A percentile compares a stretch with the other conserved stretches of the same genome.
phyloP scores from a whole-genome alignment of 495 filamentous ascomycete species.

The Neurospora tetrasperma region DNA sequence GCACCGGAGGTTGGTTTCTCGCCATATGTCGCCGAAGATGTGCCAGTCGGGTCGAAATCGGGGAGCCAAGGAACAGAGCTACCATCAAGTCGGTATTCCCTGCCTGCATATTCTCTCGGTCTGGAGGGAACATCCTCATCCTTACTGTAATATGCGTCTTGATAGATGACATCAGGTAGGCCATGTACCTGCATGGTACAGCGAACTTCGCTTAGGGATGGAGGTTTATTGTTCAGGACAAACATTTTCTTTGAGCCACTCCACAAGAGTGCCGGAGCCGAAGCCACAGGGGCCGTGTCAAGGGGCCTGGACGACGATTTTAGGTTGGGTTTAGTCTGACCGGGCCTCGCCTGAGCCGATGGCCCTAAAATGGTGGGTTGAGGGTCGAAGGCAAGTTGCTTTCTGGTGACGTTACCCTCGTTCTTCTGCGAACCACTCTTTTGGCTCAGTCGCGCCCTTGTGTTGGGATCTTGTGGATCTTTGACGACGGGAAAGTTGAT shows the following conservation, averaged over 20 bases:
- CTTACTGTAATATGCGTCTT: slow-evolving; percentile 80
- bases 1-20: slow-evolving; percentile 33
- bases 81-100: slow-evolving; percentile 73
- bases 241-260: slow-evolving; percentile 17
- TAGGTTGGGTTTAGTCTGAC: slow-evolving; percentile 1
- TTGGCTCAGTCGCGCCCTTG: slow-evolving; percentile 60
- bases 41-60: slow-evolving; percentile 60
- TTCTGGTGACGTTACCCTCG: slow-evolving; percentile 25
- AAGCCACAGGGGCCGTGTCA: background rate
- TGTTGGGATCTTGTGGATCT: slow-evolving; percentile 57
- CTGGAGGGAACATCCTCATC: slow-evolving; percentile 76
- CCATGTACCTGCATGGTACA: slow-evolving; percentile 33
- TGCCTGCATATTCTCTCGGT: slow-evolving; percentile 74
- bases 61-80: slow-evolving; percentile 66
- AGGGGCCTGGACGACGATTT: background rate
- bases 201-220: slow-evolving; percentile 27
- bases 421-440: slow-evolving; percentile 36
- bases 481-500: slow-evolving; percentile 72
- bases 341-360: slow-evolving; percentile 1
- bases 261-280: slow-evolving; percentile 8
- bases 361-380: slow-evolving; percentile 6
- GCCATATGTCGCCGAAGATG: slow-evolving; percentile 44
- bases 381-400: slow-evolving; percentile 30
- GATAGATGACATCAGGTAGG: slow-evolving; percentile 55
- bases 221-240: slow-evolving; percentile 23